Base-by-base conservation (phyloP, 805 yeast genomes). In the Metschnikowia shivogae region DNA sequence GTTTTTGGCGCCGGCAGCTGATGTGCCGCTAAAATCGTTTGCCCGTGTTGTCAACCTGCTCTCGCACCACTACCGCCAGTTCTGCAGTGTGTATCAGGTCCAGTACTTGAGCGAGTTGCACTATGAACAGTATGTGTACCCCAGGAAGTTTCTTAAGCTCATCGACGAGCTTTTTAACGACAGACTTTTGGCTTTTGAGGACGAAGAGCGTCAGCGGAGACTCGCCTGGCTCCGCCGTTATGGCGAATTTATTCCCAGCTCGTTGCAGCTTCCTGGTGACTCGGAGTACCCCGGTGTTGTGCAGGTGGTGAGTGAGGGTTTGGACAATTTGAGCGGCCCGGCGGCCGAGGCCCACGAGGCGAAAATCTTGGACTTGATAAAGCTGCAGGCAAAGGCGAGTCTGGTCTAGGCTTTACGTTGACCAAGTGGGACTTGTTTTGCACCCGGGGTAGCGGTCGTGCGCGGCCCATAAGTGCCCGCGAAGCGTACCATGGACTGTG, bases 221-320 rank as follows among this genome's bases (percentile, higher is more conserved):
- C 59, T 53, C 32, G 53, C 51, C 26, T 71, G 76, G 76, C 49
- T 68, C 14, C 55, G 55, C 9, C 61, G 63, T 36, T 70, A 68
- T 46, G 75, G 74, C 9, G 65, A 63, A 34, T 71, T 62, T 44
- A 68, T 71, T 11, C 76, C 76, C 5, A 61, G 58, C 42, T 70
- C 66, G 39, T 67, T 71, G 49, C 52, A 48, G 36, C 54, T 71
- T 1, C 74, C 74, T 1, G 74, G 73, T 1, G 72, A 65, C 26
- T 38, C 42, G 26, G 57, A 54, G 34, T 66, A 65, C 49, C 76
- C 76, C 1, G 48, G 58, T 5, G 64, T 71, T 19, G 66, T 67
- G 43, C 73, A 70, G 56, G 68, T 71, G 5, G 52, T 68, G 13
- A 71, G 75, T 19, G 74, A 71, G 39, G 74, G 75, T 1, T 47